Percentiles rank a stretch among this genome's conserved stretches.
Evolutionary conservation across 208 protist genomes (phyloP).

Genomic region (Crithidia bombi): DNA sequence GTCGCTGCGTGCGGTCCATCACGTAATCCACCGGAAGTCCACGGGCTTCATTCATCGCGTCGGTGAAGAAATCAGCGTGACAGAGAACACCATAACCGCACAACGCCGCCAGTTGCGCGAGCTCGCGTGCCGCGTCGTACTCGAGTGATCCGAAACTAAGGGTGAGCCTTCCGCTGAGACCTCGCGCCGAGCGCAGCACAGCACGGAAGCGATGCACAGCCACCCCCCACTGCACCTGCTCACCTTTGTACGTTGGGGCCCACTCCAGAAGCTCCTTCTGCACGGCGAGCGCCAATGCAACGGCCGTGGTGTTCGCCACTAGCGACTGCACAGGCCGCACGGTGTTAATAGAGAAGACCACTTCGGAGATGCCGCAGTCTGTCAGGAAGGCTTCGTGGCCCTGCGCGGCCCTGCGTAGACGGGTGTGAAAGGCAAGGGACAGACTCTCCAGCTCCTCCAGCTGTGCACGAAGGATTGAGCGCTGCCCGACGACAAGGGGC

Average conservation of each 20-base stretch:
- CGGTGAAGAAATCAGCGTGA: slow-evolving; percentile 27
- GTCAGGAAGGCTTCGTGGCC: slow-evolving; percentile 16
- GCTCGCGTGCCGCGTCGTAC: slow-evolving; percentile 20
- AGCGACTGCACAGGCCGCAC: slow-evolving; percentile 26
- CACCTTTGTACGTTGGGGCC: slow-evolving; percentile 7
- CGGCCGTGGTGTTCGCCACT: slow-evolving; percentile 21
- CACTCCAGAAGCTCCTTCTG: slow-evolving; percentile 22
- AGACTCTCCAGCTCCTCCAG: slow-evolving; percentile 21
- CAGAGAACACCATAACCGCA: slow-evolving; percentile 26
- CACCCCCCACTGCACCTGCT: slow-evolving; percentile 24
- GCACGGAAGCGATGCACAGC: slow-evolving; percentile 30
- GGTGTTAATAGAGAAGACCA: slow-evolving; percentile 35
- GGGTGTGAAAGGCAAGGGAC: slow-evolving; percentile 19
- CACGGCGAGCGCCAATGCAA: slow-evolving; percentile 18
- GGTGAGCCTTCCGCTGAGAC: slow-evolving; percentile 19
- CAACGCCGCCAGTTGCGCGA: slow-evolving; percentile 30
- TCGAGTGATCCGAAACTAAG: slow-evolving; percentile 26
- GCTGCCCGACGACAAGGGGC: slow-evolving; percentile 1
- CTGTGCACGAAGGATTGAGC: slow-evolving; percentile 1
- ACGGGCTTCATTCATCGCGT: slow-evolving; percentile 17
- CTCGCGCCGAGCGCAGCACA: slow-evolving; percentile 11
- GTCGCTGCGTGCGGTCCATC: slow-evolving; percentile 28
- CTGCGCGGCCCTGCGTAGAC: slow-evolving; percentile 19
- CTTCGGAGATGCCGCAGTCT: slow-evolving; percentile 22
- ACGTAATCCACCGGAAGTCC: slow-evolving; percentile 33